Evolutionary conservation across 371 early-diverging fungal genomes (phyloP).

Genomic region (Rhizomucor pusillus): DNA sequence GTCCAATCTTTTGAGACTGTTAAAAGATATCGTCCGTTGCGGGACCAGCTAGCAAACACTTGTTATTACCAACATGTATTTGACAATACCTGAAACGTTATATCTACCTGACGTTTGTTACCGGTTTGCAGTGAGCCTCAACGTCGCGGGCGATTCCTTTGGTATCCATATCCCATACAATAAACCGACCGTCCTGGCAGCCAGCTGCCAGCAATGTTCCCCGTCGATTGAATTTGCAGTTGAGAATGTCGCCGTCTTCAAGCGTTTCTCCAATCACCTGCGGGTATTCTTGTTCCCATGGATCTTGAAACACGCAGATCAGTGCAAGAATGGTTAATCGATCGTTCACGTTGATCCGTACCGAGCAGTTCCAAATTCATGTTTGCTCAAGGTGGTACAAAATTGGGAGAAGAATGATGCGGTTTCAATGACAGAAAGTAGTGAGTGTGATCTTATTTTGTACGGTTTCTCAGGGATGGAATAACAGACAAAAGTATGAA

Average conservation of each 20-base stretch:
- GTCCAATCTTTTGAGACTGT: constrained; percentile 77
- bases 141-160: constrained; percentile 71
- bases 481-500: no score
- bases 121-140: constrained; percentile 66
- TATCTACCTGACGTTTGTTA: constrained; percentile 70
- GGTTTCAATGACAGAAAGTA: no score
- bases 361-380: constrained; percentile 48
- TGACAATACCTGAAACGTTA: neutral
- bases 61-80: neutral
- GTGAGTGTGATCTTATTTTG: no score
- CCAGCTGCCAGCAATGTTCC: constrained; percentile 82
- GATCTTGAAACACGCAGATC: constrained; percentile 50
- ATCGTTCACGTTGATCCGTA: constrained; percentile 6
- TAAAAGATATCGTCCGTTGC: constrained; percentile 66
- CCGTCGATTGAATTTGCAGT: constrained; percentile 66
- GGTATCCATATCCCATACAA: constrained; percentile 89
- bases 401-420: no score
- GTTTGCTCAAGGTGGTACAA: no score
- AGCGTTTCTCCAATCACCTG: constrained; percentile 76
- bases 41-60: constrained; percentile 57
- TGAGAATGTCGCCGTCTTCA: constrained; percentile 71
- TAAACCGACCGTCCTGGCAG: constrained; percentile 76
- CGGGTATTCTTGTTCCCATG: constrained; percentile 85
- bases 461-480: no score
- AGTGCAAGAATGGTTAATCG: neutral